Evolutionary conservation across 176 grass and related monocot species (phyloP).

Genomic region (Tuctoria greenei): DNA sequence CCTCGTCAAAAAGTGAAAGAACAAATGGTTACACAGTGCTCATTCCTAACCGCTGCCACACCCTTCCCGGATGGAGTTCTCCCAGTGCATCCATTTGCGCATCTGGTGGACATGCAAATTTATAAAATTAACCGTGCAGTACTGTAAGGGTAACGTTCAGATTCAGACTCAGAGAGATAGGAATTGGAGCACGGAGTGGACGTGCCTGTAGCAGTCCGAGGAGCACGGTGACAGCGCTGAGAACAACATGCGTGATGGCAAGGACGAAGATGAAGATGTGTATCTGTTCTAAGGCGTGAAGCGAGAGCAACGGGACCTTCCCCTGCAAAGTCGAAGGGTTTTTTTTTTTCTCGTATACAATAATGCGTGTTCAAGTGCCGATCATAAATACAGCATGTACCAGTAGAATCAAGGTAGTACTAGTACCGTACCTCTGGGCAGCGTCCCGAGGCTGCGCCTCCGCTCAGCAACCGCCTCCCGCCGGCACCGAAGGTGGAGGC

Average conservation of each 20-base stretch:
- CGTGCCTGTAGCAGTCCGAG: slow-evolving; percentile 63
- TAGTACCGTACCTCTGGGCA: slow-evolving; percentile 44
- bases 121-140: not conserved
- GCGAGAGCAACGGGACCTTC: slow-evolving; percentile 68
- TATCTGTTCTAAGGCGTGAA: slow-evolving; percentile 73
- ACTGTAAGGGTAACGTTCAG: not conserved
- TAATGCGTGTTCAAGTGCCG: too few relatives aligned
- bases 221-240: slow-evolving; percentile 61
- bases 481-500: not conserved
- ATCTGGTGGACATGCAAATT: slow-evolving; percentile 49
- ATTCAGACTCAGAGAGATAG: not conserved
- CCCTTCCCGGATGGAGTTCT: slow-evolving; percentile 40
- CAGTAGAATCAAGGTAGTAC: not conserved
- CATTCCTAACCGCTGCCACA: slow-evolving; percentile 42
- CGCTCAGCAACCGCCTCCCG: slow-evolving; percentile 40
- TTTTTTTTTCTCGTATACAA: too few relatives aligned
- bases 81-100: slow-evolving; percentile 63
- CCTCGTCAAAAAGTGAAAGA: not conserved
- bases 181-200: not conserved
- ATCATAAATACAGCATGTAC: not conserved
- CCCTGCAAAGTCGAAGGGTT: slow-evolving; percentile 24
- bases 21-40: not conserved
- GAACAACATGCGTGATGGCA: slow-evolving; percentile 70
- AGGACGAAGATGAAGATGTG: slow-evolving; percentile 94
- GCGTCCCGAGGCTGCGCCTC: slow-evolving; percentile 14